These are phyloP conservation scores for Talaromyces sp. DNA, from an alignment of 2,329 filamentous ascomycete species.

Conservation along the genomic window DNA sequence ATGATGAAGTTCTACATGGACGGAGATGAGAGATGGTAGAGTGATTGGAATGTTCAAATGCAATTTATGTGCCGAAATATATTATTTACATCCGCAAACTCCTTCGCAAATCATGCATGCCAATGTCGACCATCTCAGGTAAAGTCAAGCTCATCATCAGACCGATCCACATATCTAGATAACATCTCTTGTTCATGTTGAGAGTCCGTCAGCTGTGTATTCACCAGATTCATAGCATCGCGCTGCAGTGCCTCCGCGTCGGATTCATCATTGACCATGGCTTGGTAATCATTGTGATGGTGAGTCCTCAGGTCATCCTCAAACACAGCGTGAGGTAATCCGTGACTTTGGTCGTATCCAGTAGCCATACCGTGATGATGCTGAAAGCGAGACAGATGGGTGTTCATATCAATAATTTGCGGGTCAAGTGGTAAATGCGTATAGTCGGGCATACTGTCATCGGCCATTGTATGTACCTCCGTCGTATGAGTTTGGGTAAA, in stretches of 20 bases:
- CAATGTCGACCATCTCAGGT: constrained; percentile 16
- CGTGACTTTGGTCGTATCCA: constrained; percentile 30
- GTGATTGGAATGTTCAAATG: neutral
- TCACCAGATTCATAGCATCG: constrained; percentile 36
- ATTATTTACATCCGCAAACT: neutral
- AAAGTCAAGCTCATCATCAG: constrained; percentile 34
- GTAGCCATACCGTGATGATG: constrained; percentile 34
- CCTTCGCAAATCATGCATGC: neutral
- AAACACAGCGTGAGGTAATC: constrained; percentile 31
- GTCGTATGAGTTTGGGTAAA: constrained; percentile 29
- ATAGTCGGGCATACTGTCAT: constrained; percentile 39
- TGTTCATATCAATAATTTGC: constrained; percentile 53
- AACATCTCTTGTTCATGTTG: constrained; percentile 39
- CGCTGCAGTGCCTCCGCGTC: constrained; percentile 35
- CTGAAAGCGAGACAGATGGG: constrained; percentile 39
- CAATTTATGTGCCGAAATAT: neutral
- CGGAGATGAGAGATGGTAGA: neutral
- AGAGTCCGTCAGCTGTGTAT: constrained; percentile 34
- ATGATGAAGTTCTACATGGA: neutral
- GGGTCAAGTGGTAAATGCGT: constrained; percentile 56
- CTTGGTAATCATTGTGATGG: constrained; percentile 36
- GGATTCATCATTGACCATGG: constrained; percentile 39
- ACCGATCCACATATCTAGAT: constrained; percentile 34
- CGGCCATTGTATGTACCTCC: constrained; percentile 29
- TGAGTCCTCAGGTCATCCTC: constrained; percentile 37